Evolutionary conservation across 208 protist genomes (phyloP).

Genomic region (Leishmania braziliensis): DNA sequence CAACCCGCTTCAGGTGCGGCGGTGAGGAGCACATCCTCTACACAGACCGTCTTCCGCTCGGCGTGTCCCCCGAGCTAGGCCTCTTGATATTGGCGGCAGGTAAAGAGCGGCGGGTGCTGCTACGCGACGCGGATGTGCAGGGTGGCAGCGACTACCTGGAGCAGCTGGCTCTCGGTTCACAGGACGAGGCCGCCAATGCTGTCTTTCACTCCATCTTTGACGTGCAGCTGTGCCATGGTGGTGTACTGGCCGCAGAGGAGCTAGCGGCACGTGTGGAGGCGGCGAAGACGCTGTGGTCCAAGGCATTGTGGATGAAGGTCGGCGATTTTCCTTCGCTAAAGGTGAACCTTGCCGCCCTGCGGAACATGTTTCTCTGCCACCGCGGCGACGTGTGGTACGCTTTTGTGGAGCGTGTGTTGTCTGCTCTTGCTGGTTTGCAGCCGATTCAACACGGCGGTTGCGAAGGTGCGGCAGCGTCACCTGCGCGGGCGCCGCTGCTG

Average conservation of each 20-base stretch:
- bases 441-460: background rate
- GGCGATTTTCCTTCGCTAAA: constrained; percentile 34
- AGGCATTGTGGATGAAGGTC: constrained; percentile 76
- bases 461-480: background rate
- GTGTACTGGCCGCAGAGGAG: constrained; percentile 63
- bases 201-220: constrained; percentile 82
- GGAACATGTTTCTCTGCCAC: constrained; percentile 78
- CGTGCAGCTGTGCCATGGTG: constrained; percentile 58
- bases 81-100: constrained; percentile 69
- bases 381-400: constrained; percentile 83
- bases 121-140: constrained; percentile 37
- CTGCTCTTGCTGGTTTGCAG: constrained; percentile 13
- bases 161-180: constrained; percentile 68
- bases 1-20: constrained; percentile 1
- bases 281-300: constrained; percentile 70
- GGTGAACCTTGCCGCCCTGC: constrained; percentile 53
- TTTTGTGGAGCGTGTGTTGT: constrained; percentile 66
- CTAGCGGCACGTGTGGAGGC: constrained; percentile 73
- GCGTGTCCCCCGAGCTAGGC: constrained; percentile 64
- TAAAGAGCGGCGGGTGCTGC: constrained; percentile 67
- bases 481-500: constrained; percentile 2
- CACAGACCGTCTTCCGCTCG: constrained; percentile 61
- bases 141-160: constrained; percentile 65
- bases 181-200: constrained; percentile 76
- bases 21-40: constrained; percentile 63